A percentile compares a stretch with the other conserved stretches of the same genome.
These are phyloP conservation scores for Epichloe typhina DNA, from an alignment of 2,329 filamentous ascomycete species.

Conservation along the genomic window DNA sequence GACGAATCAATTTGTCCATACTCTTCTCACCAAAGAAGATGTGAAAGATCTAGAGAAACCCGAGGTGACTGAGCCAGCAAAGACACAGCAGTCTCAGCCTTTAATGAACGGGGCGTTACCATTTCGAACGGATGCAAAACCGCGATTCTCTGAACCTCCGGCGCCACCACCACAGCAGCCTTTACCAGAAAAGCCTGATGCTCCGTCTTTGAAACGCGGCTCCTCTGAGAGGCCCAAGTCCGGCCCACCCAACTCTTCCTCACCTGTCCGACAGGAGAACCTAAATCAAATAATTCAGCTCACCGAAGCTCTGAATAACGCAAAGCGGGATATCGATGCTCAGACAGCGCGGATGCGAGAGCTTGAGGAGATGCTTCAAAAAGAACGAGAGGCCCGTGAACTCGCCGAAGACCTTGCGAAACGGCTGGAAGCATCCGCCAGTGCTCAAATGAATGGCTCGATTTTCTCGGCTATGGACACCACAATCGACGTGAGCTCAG, in stretches of 20 bases:
- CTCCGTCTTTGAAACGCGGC: slow-evolving; percentile 57
- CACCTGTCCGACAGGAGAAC: slow-evolving; percentile 43
- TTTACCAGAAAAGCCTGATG: slow-evolving; percentile 83
- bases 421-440: slow-evolving; percentile 46
- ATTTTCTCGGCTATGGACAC: slow-evolving; percentile 12
- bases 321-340: slow-evolving; percentile 77
- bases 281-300: slow-evolving; percentile 68
- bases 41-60: slow-evolving; percentile 44
- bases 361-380: slow-evolving; percentile 58
- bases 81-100: slow-evolving; percentile 28
- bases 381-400: slow-evolving; percentile 71
- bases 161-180: slow-evolving; percentile 89
- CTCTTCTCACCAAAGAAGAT: slow-evolving; percentile 60
- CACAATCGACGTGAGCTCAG: slow-evolving; percentile 11
- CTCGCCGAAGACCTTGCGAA: slow-evolving; percentile 72
- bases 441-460: slow-evolving; percentile 17
- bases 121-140: slow-evolving; percentile 61
- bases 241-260: slow-evolving; percentile 35
- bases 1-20: slow-evolving; percentile 68
- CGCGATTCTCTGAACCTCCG: slow-evolving; percentile 82
- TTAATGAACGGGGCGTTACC: slow-evolving; percentile 38
- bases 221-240: slow-evolving; percentile 63
- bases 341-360: slow-evolving; percentile 69
- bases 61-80: slow-evolving; percentile 33
- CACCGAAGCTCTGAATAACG: slow-evolving; percentile 69